phyloP scores from a whole-genome alignment of 2,329 filamentous ascomycete species.

The Diaporthe sp. region DNA sequence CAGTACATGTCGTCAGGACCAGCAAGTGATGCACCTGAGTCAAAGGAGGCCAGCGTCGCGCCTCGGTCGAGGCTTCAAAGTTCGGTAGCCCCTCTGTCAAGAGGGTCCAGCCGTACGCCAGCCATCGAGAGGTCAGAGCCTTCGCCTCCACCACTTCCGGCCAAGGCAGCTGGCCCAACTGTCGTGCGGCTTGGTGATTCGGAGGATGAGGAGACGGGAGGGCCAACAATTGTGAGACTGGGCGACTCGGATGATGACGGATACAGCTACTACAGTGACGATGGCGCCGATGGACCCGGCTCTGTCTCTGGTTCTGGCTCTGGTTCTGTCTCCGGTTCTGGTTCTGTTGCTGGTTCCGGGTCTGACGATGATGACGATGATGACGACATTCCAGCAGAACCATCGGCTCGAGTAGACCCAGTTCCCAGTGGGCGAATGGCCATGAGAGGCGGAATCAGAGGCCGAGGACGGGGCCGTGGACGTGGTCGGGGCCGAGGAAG shows the following conservation, averaged over 20 bases:
- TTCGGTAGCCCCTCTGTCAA: not conserved
- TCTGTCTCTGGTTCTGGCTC: conserved; percentile 12
- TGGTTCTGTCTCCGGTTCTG: not conserved
- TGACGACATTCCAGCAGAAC: conserved; percentile 32
- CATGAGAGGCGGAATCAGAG: conserved; percentile 37
- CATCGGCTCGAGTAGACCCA: conserved; percentile 41
- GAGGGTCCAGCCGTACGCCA: conserved; percentile 24
- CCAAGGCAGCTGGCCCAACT: conserved; percentile 48
- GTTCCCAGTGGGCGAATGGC: conserved; percentile 35
- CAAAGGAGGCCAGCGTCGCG: conserved; percentile 29
- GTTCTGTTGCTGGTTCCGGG: not conserved
- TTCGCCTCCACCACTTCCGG: conserved; percentile 36
- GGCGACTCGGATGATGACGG: conserved; percentile 46
- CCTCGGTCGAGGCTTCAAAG: conserved; percentile 30
- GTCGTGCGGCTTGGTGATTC: conserved; percentile 51
- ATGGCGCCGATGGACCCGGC: conserved; percentile 38
- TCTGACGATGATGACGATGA: conserved; percentile 45
- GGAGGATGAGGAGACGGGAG: conserved; percentile 45
- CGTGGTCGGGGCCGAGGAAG: conserved; percentile 39
- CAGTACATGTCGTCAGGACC: conserved; percentile 43
- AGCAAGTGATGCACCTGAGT: conserved; percentile 34
- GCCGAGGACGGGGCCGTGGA: conserved; percentile 10
- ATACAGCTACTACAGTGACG: conserved; percentile 37
- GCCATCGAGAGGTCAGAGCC: conserved; percentile 1
- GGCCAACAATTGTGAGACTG: conserved; percentile 53